Evolutionary conservation across 768 basidiomycete species (phyloP).

Genomic region (Leccinum pellstonianum): DNA sequence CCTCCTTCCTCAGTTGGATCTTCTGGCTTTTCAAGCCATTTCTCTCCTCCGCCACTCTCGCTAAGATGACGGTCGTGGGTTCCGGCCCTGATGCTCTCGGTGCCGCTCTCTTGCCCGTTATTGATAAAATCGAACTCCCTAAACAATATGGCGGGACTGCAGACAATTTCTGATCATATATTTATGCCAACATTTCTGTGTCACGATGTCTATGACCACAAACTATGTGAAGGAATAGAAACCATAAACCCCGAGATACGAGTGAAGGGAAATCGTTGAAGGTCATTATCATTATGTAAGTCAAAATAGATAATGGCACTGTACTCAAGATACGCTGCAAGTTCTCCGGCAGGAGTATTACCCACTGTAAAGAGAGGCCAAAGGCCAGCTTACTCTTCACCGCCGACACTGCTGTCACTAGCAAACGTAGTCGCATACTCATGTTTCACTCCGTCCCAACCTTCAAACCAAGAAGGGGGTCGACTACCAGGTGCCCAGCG

Average conservation of each 20-base stretch:
- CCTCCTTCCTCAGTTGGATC: slow-evolving; percentile 72
- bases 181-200: neutral
- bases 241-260: neutral
- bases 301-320: neutral
- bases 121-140: slow-evolving; percentile 60
- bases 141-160: slow-evolving; percentile 69
- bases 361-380: neutral
- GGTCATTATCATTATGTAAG: neutral
- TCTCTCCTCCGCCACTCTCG: slow-evolving; percentile 67
- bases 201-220: neutral
- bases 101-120: slow-evolving; percentile 56
- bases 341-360: too few species aligned
- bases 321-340: neutral
- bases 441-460: slow-evolving; percentile 39
- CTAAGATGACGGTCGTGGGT: slow-evolving; percentile 81
- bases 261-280: neutral
- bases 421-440: slow-evolving; percentile 44
- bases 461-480: slow-evolving; percentile 41
- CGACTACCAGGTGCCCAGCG: slow-evolving; percentile 31
- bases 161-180: slow-evolving; percentile 43
- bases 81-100: slow-evolving; percentile 56
- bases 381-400: slow-evolving; percentile 20
- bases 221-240: neutral
- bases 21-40: slow-evolving; percentile 83
- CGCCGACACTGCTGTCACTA: slow-evolving; percentile 36